These are phyloP conservation scores for Conticribra weissflogii DNA, from an alignment of 108 stramenopile genomes.

Conservation along the genomic window DNA sequence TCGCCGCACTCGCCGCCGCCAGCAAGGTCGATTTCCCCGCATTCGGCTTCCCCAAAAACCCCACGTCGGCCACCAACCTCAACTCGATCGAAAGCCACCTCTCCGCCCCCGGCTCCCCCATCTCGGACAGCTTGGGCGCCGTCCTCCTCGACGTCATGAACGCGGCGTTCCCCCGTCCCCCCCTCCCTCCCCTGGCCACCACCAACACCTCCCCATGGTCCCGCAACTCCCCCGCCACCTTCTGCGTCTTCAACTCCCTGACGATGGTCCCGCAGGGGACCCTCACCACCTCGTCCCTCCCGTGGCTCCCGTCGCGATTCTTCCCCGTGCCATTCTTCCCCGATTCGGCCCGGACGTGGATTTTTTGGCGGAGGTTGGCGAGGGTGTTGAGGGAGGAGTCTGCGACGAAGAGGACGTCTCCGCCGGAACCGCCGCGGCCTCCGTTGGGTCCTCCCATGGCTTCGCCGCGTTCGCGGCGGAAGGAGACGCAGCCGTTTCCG, in stretches of 20 bases:
- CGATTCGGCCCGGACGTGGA: constrained; percentile 78
- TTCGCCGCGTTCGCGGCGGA: constrained; percentile 91
- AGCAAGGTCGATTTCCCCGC: constrained; percentile 97
- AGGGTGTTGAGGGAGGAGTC: constrained; percentile 89
- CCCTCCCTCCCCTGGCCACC: constrained; percentile 93
- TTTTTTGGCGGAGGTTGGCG: constrained; percentile 73
- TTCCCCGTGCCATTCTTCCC: constrained; percentile 92
- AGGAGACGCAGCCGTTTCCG: constrained; percentile 95
- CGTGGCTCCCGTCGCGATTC: constrained; percentile 72
- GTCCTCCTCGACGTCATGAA: constrained; percentile 87
- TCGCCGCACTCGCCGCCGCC: constrained; percentile 83
- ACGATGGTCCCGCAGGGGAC: constrained; percentile 96
- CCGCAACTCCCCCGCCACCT: constrained; percentile 88
- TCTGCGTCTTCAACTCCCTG: constrained; percentile 82
- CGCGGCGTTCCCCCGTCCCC: constrained; percentile 94
- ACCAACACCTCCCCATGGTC: constrained; percentile 77
- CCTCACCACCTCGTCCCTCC: constrained; percentile 67
- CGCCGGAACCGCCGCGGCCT: constrained; percentile 90
- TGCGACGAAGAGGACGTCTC: constrained; percentile 79
- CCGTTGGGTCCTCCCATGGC: constrained; percentile 92
- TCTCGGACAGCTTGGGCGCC: constrained; percentile 89
- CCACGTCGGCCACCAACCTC: constrained; percentile 96
- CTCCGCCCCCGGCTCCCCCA: constrained; percentile 88
- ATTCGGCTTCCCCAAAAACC: constrained; percentile 97
- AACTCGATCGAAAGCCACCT: constrained; percentile 92